A percentile compares a stretch with the other conserved stretches of the same genome.
Evolutionary conservation across 371 early-diverging fungal genomes (phyloP).

Genomic region (Circinella minor): DNA sequence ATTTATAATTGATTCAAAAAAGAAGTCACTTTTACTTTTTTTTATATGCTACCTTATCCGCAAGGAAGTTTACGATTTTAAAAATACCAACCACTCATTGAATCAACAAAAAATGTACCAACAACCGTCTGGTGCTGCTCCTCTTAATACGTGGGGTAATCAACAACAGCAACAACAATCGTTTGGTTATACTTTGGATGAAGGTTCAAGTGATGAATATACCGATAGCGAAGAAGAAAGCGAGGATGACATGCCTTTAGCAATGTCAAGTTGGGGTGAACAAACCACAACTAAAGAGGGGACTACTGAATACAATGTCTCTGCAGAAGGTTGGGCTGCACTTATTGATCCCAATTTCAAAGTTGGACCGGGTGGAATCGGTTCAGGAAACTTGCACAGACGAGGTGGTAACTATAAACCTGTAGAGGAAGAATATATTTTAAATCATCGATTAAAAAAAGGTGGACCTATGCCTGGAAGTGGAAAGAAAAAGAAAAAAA

Average conservation of each 20-base stretch:
- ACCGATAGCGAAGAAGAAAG: constrained; percentile 17
- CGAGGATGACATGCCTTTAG: constrained; percentile 24
- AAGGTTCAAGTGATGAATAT: constrained; percentile 7
- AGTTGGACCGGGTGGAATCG: constrained; percentile 40
- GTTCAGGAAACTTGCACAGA: constrained; percentile 52
- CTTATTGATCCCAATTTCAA: constrained; percentile 49
- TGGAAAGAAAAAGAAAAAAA: constrained; percentile 32
- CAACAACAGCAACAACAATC: constrained; percentile 3
- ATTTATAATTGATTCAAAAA: no score
- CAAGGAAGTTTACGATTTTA: no score
- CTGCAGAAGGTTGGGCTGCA: constrained; percentile 36
- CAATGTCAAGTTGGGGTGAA: constrained; percentile 27
- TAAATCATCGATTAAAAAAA: constrained; percentile 44
- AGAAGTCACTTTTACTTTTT: no score
- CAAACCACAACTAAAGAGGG: constrained; percentile 16
- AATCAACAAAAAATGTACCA: neutral
- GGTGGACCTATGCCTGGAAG: constrained; percentile 23
- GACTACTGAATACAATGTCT: constrained; percentile 31
- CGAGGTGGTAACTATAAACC: constrained; percentile 49
- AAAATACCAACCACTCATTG: neutral
- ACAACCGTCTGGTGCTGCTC: neutral
- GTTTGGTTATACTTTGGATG: neutral
- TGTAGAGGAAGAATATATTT: constrained; percentile 46
- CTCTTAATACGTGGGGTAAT: neutral
- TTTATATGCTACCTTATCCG: no score